These are phyloP conservation scores for Trichoderma sp. DNA, from an alignment of 2,329 filamentous ascomycete species.

Conservation along the genomic window DNA sequence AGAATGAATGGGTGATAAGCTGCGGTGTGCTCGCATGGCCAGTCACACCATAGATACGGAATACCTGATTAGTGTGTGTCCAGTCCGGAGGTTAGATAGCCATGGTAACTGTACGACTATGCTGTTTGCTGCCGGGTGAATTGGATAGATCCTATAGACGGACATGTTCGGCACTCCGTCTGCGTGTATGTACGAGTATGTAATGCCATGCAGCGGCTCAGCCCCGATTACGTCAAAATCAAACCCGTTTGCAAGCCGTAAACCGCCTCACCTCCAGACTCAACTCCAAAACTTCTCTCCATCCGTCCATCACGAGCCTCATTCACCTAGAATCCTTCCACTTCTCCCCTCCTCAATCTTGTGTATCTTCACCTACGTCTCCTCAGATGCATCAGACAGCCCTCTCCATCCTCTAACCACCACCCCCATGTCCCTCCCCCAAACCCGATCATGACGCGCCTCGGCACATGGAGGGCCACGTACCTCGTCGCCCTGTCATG, in stretches of 20 bases:
- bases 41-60: slow-evolving; percentile 2
- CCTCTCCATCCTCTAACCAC: neutral
- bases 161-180: neutral
- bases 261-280: neutral
- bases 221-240: slow-evolving; percentile 9
- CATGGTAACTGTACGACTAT: too few relatives aligned
- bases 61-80: neutral
- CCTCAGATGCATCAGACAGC: neutral
- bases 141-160: neutral
- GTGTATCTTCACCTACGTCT: neutral
- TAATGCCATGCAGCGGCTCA: neutral
- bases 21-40: slow-evolving; percentile 2
- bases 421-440: slow-evolving; percentile 8
- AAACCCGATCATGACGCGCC: slow-evolving; percentile 31
- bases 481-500: slow-evolving; percentile 45
- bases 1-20: slow-evolving; percentile 1
- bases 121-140: neutral
- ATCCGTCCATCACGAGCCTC: too few relatives aligned
- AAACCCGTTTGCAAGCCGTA: too few relatives aligned
- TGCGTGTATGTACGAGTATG: neutral
- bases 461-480: slow-evolving; percentile 44
- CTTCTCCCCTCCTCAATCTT: too few relatives aligned
- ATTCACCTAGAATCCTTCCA: too few relatives aligned
- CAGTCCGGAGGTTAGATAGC: too few relatives aligned
- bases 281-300: neutral